These are phyloP conservation scores for Rhodamnia rubescens DNA, from an alignment of 345 rosid genomes.

Conservation along the genomic window DNA sequence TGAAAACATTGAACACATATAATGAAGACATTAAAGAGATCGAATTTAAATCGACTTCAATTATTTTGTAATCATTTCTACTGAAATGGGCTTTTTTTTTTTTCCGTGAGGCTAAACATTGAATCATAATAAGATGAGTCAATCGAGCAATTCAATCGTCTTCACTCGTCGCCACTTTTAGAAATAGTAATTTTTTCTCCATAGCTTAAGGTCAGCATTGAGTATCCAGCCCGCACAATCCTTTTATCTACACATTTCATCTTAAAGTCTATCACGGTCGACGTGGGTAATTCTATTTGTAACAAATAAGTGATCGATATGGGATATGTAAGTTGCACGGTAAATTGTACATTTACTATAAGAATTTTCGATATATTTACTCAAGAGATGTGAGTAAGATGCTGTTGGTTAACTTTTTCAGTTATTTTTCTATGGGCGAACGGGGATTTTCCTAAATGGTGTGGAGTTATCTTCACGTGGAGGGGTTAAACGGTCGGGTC, in stretches of 20 bases:
- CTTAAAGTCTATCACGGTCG: not conserved
- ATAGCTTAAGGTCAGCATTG: rapidly evolving
- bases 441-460: not conserved
- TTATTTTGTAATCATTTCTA: not conserved
- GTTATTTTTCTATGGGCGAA: not conserved
- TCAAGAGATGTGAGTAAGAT: not conserved
- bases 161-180: not conserved
- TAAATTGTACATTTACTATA: too few relatives aligned
- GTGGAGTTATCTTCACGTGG: not conserved
- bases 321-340: not conserved
- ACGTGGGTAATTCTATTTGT: too few relatives aligned
- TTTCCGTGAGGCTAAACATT: rapidly evolving
- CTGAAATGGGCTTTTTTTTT: rapidly evolving
- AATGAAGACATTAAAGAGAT: not conserved
- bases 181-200: not conserved
- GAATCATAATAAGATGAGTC: not conserved
- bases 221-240: not conserved
- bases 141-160: not conserved
- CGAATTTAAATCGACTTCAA: not conserved
- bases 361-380: not conserved
- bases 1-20: not conserved
- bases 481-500: not conserved
- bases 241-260: not conserved
- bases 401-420: not conserved
- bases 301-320: not conserved